A percentile compares a stretch with the other conserved stretches of the same genome.
These are phyloP conservation scores for Yamadazyma sp. DNA, from an alignment of 1,139 yeast species.

Conservation along the genomic window DNA sequence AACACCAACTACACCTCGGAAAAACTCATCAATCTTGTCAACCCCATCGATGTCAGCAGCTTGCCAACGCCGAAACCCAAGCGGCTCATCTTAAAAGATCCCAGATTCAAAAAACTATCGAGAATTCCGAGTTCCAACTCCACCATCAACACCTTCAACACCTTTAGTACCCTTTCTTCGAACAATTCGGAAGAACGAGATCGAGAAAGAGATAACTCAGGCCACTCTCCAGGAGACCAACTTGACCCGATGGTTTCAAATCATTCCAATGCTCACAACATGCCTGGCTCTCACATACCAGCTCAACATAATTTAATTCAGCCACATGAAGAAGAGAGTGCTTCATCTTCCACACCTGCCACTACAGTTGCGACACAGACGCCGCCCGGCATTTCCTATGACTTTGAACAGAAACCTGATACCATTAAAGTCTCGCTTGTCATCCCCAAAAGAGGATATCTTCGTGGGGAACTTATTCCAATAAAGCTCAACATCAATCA, in stretches of 20 bases:
- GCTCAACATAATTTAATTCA: not conserved
- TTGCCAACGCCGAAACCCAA: conserved; percentile 71
- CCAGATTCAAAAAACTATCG: conserved; percentile 30
- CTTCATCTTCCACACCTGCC: not conserved
- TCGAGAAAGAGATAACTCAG: conserved; percentile 1
- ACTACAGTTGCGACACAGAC: conserved; percentile 1
- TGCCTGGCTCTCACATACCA: too few species aligned
- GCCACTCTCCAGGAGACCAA: conserved; percentile 7
- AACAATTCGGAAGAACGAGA: conserved; percentile 29
- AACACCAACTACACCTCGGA: conserved; percentile 48
- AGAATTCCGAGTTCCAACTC: conserved; percentile 56
- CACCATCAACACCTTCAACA: conserved; percentile 42
- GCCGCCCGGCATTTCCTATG: conserved; percentile 10
- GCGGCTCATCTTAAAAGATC: conserved; percentile 56
- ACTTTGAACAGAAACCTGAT: conserved; percentile 19
- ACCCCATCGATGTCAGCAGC: conserved; percentile 71
- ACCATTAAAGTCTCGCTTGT: conserved; percentile 57
- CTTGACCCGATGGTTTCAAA: not conserved
- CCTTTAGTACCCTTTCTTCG: conserved; percentile 39
- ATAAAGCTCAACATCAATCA: conserved; percentile 67
- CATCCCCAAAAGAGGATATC: conserved; percentile 66
- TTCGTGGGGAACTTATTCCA: conserved; percentile 78
- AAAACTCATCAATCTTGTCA: conserved; percentile 57
- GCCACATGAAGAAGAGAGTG: not conserved
- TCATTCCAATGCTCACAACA: conserved; percentile 1